phyloP scores from a whole-genome alignment of 495 filamentous ascomycete genomes.

The Podospora pseudoanserina region DNA sequence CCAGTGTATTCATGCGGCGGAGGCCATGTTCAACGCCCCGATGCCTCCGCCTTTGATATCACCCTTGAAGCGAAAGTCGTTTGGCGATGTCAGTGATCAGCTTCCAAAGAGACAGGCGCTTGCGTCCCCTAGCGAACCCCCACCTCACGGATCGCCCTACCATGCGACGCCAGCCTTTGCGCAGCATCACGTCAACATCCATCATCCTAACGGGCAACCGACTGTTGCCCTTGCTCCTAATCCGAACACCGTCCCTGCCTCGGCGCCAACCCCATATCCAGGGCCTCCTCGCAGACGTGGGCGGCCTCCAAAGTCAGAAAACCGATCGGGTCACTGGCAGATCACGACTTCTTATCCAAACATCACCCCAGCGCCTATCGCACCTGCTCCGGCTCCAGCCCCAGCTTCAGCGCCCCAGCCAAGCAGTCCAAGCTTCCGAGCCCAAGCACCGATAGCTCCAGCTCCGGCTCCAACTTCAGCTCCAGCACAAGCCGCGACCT shows the following conservation, averaged over 20 bases:
- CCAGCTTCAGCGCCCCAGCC: slow-evolving; percentile 20
- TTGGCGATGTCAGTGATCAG: slow-evolving; percentile 42
- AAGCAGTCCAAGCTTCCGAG: slow-evolving; percentile 20
- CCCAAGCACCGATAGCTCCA: slow-evolving; percentile 15
- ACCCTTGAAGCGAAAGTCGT: slow-evolving; percentile 43
- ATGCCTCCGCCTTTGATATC: slow-evolving; percentile 36
- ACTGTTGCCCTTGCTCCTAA: slow-evolving; percentile 23
- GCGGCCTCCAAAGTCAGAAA: slow-evolving; percentile 29
- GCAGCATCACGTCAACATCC: slow-evolving; percentile 24
- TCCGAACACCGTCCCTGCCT: slow-evolving; percentile 20
- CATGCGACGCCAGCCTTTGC: slow-evolving; percentile 30
- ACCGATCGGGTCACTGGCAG: slow-evolving; percentile 26
- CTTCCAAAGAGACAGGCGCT: slow-evolving; percentile 41
- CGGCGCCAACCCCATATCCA: slow-evolving; percentile 19
- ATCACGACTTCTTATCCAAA: slow-evolving; percentile 32
- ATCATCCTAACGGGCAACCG: slow-evolving; percentile 40
- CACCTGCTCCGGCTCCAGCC: slow-evolving; percentile 16
- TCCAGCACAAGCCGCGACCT: neutral
- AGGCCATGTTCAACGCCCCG: slow-evolving; percentile 41
- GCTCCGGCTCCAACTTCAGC: slow-evolving; percentile 11
- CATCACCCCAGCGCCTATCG: slow-evolving; percentile 37
- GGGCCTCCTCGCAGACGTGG: slow-evolving; percentile 29
- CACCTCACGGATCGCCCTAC: slow-evolving; percentile 18
- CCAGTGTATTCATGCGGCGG: slow-evolving; percentile 42
- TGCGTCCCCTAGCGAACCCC: slow-evolving; percentile 23